Percentiles rank a stretch among this genome's conserved stretches.
Evolutionary conservation across 441 rosid genomes (phyloP).

Genomic region (Cnidoscolus chayamansa): DNA sequence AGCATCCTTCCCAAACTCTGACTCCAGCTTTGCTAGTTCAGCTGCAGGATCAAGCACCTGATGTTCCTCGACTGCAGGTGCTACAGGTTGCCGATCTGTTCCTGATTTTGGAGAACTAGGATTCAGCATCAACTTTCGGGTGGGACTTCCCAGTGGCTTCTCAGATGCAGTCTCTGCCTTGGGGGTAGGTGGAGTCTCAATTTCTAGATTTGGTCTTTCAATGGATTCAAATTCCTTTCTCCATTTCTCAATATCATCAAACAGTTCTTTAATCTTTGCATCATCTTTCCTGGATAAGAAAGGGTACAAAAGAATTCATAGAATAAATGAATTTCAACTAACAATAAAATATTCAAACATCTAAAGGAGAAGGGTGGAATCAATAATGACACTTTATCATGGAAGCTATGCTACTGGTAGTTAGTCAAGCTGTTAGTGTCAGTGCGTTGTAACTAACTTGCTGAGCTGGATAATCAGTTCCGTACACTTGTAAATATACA

Average conservation of each 20-base stretch:
- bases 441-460: no score
- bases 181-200: conserved; percentile 54
- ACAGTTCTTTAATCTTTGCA: conserved; percentile 55
- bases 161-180: conserved; percentile 34
- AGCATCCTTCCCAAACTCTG: conserved; percentile 81
- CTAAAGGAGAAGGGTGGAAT: neutral
- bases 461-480: no score
- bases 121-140: conserved; percentile 22
- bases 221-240: conserved; percentile 74
- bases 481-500: no score
- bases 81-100: conserved; percentile 32
- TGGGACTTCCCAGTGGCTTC: conserved; percentile 28
- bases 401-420: no score
- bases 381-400: no score
- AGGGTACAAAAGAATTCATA: no score
- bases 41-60: conserved; percentile 66
- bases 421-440: no score
- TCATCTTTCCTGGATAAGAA: conserved; percentile 61
- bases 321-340: no score
- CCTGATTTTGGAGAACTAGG: conserved; percentile 33
- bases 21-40: conserved; percentile 86
- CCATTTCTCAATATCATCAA: conserved; percentile 71
- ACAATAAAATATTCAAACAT: neutral
- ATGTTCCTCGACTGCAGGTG: conserved; percentile 31
- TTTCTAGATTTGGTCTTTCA: conserved; percentile 77